Base-by-base conservation (phyloP, 2,329 filamentous ascomycete species). In the Fusarium buharicum region DNA sequence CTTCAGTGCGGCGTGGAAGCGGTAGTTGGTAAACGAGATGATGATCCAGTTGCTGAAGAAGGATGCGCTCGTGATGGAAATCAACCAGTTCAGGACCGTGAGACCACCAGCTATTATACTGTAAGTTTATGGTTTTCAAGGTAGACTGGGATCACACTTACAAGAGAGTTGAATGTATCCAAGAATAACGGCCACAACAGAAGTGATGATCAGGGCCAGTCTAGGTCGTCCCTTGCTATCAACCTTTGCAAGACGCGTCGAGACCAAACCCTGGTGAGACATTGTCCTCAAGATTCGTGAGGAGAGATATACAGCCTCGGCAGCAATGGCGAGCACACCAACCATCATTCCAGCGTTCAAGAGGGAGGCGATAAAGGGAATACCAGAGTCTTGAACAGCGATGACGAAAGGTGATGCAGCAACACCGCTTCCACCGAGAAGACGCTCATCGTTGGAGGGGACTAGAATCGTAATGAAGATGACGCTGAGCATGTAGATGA, bases 321-420 rank as follows among this genome's bases (percentile, higher is more conserved):
- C 36, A 18, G 55, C 40, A 11, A 66, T 67, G 9, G 64, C 66
- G 4, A 67, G 37, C 10, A 66, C 53, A 9, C 56, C 55, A 3
- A 56, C 54, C 8, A 68, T 68, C 59, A 68, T 66, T n/a, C 62
- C 58, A 9, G 57, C 62, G 18, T 68, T 68, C n/a, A 66, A 48
- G 6, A 68, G 41, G 13, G 51, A 56, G 18, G 53, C 44, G 4
- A 68, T 58, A 16, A 48, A 55, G 4, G 62, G 53, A 11, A 68
- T 66, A 0, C 54, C 58, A 8, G 62, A 56, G 17, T 64, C 51
- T 17, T 46, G 38, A 6, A 55, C 54, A 0, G 64, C 59, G 4
- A 68, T 36, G 12, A 68, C 52, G 8, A 68, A 68, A 1, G 62
- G 64, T 4, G 64, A 67, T 14, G 59, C 55, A 0, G 64, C 54